Evolutionary conservation across 1,284 basidiomycete genomes (phyloP), one percentile per base, ranked within the genome.

Genomic region (Boletellus deceptivus): DNA sequence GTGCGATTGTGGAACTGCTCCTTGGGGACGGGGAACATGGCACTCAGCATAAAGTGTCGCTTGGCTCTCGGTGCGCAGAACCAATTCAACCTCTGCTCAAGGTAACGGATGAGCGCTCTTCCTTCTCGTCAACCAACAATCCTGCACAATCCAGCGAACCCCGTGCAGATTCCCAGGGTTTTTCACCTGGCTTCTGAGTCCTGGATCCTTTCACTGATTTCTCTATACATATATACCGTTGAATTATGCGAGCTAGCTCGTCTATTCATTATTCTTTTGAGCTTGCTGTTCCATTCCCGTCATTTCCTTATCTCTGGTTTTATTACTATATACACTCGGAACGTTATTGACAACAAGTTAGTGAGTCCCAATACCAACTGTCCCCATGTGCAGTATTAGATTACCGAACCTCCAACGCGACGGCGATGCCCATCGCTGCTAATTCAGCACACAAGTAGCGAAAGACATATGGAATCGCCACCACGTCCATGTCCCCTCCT

Each of bases 381-480:
- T 13, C 24, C 31, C 43, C 20, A 8, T 25, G 8, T 3, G n/a
- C n/a, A 16, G 14, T 35, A 35, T n/a, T 35, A 7, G 69, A 75
- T 43, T 42, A 70, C 46, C 56, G 72, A 48, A 90, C 78, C 67
- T 87, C 82, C 43, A 92, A 65, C 27, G 89, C 88, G 45, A 92
- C 78, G n/a, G 84, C 81, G 55, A 92, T 91, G 25, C 89, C 89
- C 90, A 92, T 92, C 5, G 89, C 83, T 22, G 89, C 90, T 48
- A 92, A 68, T 67, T 92, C 89, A 6, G 89, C 89, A 65, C 90
- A 92, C 8, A 95, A 77, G 69, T 93, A 92, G 48, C 91, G 79
- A 72, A 95, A 94, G 43, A 98, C 96, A 66, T 93, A 99, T 6
- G 97, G 97, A 22, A 99, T 84, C 6, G 96, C 96, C 48, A 98